Base-by-base conservation (phyloP, 768 basidiomycete species). In the Naganishia antarctica region DNA sequence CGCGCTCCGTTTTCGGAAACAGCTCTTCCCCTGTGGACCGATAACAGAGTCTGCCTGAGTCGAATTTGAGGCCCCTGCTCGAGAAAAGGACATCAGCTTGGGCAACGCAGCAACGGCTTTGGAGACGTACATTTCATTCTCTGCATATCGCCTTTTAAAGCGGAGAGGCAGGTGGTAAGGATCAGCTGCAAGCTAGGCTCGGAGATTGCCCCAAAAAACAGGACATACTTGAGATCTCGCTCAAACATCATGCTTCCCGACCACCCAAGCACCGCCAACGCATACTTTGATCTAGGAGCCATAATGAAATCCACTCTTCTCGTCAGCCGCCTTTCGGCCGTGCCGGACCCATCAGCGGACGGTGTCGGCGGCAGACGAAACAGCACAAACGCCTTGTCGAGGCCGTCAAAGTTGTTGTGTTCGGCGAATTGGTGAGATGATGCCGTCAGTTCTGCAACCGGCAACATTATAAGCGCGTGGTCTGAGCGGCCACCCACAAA, bases 231-330 rank as follows among this genome's bases (percentile, higher is more conserved):
- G 53, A 96, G 75, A 76, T 94, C 92, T 28, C 90, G 80, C 76
- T 94, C 84, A 73, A 96, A 94, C 85, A 90, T 87, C 66, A 84
- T 90, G 4, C 88, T 91, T 0, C 92, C 91, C 5, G 87, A 87
- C 92, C 92, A 97, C 59, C 93, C 92, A 28, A 91, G 82, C 0
- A 96, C 84, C 0, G 90, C 90, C 0, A 88, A 87, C 85, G 90
- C 91, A 71, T 93, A 94, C 0, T 86, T 81, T 65, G 85, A 84
- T 8, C 86, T 85, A 1, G 84, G 80, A 3, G 87, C 85, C 74
- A 89, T 88, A 67, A 94, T 91, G 50, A 94, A 77, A 73, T 97
- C 93, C 21, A 96, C 80, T 12, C 91, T 83, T 31, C 90, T 81
- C 71, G 88, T 82, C 9, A 82, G 69, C 3, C 78, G 82, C 49